Evolutionary conservation across 164 flowering plant genomes (phyloP), one percentile per base, ranked within the genome.

Genomic region (Nymphaea thermarum): DNA sequence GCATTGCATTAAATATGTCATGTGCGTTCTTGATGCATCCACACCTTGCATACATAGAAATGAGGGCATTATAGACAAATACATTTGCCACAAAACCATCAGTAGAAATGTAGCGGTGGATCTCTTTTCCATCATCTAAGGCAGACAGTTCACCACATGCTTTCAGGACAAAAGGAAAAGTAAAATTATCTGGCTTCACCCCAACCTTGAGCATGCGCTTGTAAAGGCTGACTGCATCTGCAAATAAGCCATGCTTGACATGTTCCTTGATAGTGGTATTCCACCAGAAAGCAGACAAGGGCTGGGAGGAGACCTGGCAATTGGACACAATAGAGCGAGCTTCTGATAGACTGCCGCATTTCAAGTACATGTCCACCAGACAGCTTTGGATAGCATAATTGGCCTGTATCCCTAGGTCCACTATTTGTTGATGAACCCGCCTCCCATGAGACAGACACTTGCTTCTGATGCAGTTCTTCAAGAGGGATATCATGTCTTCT

Each of bases 21-120:
- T 73, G 71, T 2, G 87, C 91, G 42, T 74, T 66, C 0, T 59
- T 77, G 73, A 80, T 44, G 17, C 67, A 78, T 0, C 92, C 85
- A 55, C 89, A 83, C 42, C 81, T 59, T 0, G 87, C 82, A 55
- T 86, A 90, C 93, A 90, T 86, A 0, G 86, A 76, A 16, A 86
- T 81, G 44, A 83, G 51, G 0, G 86, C 82, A 69, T 88, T 90
- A 43, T 83, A 80, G n/a, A 85, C 90, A 66, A 84, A 88, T 71
- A 90, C 87, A 73, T 90, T 86, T 6, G 72, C 73, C 43, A 80
- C 84, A 60, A 82, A 83, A 71, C 96, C 96, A 60, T 43, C 43
- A 1, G 12, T 42, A 15, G 67, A 71, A 3, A 80, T 80, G 11
- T 73, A 73, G 3, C 71, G 80, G 66, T 90, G 96, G 5, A 90